Evolutionary conservation across 495 filamentous ascomycete species (phyloP).

Genomic region (Aspergillus homomorphus): DNA sequence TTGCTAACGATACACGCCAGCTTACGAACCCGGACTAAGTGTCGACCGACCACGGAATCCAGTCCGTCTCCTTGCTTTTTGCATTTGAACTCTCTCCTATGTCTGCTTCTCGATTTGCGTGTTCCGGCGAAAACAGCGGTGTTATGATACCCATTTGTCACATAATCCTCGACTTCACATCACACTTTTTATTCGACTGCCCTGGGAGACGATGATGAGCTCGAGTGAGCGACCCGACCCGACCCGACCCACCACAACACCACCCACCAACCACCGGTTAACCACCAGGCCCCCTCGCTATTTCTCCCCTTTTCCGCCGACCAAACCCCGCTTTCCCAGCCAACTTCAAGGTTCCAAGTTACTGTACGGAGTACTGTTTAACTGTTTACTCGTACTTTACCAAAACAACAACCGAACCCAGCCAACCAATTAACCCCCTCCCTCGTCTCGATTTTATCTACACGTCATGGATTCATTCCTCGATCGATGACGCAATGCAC

Average conservation of each 20-base stretch:
- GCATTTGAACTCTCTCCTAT: conserved; percentile 16
- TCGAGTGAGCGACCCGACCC: background rate
- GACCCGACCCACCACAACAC: background rate
- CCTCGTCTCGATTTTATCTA: background rate
- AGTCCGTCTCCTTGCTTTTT: conserved; percentile 15
- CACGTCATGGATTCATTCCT: background rate
- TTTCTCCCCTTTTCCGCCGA: background rate
- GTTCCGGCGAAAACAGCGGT: conserved; percentile 36
- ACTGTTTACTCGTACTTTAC: background rate
- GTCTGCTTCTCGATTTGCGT: conserved; percentile 33
- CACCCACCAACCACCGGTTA: background rate
- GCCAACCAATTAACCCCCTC: background rate
- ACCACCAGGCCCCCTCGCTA: background rate
- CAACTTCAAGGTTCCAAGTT: too few species aligned
- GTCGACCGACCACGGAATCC: conserved; percentile 6
- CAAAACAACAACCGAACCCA: too few species aligned
- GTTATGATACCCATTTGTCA: conserved; percentile 49
- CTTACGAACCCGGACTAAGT: conserved; percentile 54
- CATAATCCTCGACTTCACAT: conserved; percentile 24
- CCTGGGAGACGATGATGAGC: conserved; percentile 10
- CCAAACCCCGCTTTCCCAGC: background rate
- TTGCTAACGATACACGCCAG: conserved; percentile 33
- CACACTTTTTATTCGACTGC: conserved; percentile 23
- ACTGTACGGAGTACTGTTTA: too few species aligned
- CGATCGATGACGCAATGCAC: background rate